A percentile compares a stretch with the other conserved stretches of the same genome.
Conservation (phyloP, 1,284 basidiomycete species). For the Austroboletus niveus region DNA sequence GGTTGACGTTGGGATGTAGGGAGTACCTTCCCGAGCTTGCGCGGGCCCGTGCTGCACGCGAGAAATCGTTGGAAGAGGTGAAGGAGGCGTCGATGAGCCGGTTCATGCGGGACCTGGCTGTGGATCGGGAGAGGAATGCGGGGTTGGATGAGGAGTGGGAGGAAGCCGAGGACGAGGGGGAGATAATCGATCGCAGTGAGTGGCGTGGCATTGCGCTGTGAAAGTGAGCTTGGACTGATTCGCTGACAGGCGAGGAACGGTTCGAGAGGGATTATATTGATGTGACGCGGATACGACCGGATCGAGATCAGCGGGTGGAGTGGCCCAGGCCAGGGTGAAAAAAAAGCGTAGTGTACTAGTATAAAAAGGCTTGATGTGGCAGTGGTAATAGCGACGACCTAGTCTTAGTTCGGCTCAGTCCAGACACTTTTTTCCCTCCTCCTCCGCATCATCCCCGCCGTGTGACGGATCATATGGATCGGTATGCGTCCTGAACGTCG, state of each 20-base stretch:
- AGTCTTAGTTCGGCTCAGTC: conserved; percentile 14
- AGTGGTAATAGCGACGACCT: conserved; percentile 13
- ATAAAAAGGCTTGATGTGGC: neutral
- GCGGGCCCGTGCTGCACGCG: conserved; percentile 59
- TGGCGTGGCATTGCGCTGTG: conserved; percentile 6
- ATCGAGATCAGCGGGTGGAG: conserved; percentile 49
- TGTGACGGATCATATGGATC: conserved; percentile 26
- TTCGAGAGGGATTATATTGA: conserved; percentile 66
- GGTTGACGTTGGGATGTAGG: conserved; percentile 38
- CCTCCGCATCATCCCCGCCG: conserved; percentile 4
- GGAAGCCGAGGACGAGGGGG: conserved; percentile 61
- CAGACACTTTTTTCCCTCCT: neutral
- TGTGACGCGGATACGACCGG: conserved; percentile 49
- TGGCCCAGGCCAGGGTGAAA: conserved; percentile 59
- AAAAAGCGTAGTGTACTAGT: too few relatives aligned
- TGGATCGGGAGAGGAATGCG: conserved; percentile 64
- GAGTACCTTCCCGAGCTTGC: conserved; percentile 92
- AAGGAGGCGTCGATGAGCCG: conserved; percentile 81
- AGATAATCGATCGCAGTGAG: conserved; percentile 70
- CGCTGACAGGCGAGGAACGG: conserved; percentile 54
- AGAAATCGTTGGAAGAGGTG: conserved; percentile 62
- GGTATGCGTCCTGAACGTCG: conserved; percentile 20
- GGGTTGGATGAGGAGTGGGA: conserved; percentile 58
- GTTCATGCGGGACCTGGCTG: conserved; percentile 83
- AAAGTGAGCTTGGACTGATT: conserved; percentile 4